Conservation (phyloP, 306 rosid species). For the Ceratonia siliqua region DNA sequence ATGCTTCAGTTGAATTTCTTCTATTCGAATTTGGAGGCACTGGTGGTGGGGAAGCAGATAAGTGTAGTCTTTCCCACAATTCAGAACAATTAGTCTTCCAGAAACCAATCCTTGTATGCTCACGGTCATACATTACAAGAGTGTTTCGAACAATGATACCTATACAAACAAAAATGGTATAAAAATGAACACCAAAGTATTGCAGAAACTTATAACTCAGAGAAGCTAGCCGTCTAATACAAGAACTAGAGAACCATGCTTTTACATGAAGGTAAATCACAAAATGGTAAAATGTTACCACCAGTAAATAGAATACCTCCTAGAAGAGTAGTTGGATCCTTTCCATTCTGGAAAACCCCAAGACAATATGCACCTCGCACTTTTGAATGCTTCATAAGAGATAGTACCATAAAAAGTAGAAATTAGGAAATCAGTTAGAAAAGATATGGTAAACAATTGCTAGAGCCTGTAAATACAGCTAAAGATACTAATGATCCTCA, state of each 20-base stretch:
- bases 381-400: slow-evolving; percentile 79
- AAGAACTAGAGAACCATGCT: slow-evolving; percentile 14
- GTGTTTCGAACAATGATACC: slow-evolving; percentile 93
- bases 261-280: background rate
- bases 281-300: slow-evolving; percentile 23
- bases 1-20: slow-evolving; percentile 38
- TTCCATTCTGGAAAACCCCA: slow-evolving; percentile 81
- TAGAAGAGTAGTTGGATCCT: slow-evolving; percentile 90
- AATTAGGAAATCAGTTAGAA: slow-evolving; percentile 28
- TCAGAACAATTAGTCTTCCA: slow-evolving; percentile 99
- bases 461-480: background rate
- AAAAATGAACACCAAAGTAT: slow-evolving; percentile 7
- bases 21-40: slow-evolving; percentile 49
- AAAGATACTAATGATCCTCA: slow-evolving; percentile 24
- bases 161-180: slow-evolving; percentile 33
- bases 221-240: slow-evolving; percentile 14
- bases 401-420: slow-evolving; percentile 32
- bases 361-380: slow-evolving; percentile 89
- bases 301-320: slow-evolving; percentile 66
- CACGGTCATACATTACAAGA: slow-evolving; percentile 88
- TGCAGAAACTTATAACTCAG: slow-evolving; percentile 13
- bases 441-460: background rate
- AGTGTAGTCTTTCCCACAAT: slow-evolving; percentile 79
- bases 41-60: slow-evolving; percentile 54
- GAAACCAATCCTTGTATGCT: slow-evolving; percentile 77